Percentiles rank a stretch among this genome's conserved stretches.
Conservation (phyloP, 1,284 basidiomycete species). For the Rhodotorula sp. region DNA sequence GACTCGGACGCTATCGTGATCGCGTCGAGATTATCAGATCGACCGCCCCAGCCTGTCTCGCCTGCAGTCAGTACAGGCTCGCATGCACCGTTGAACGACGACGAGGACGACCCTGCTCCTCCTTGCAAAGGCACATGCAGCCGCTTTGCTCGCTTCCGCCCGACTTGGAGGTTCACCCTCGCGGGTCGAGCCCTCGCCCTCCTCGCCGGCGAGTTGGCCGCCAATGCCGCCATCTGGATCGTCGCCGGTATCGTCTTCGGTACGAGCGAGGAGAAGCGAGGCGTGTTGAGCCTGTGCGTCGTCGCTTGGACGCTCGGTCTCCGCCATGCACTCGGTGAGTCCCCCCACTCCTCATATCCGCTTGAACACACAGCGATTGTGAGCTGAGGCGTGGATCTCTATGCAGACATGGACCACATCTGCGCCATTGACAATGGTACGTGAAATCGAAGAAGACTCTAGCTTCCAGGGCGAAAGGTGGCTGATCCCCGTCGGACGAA, state of each 20-base stretch:
- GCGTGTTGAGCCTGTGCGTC: conserved; percentile 45
- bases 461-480: background rate
- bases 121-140: background rate
- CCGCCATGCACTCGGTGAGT: conserved; percentile 49
- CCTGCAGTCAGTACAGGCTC: background rate
- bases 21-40: too few relatives aligned
- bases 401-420: conserved; percentile 38
- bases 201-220: conserved; percentile 42
- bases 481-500: background rate
- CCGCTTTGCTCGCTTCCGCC: background rate
- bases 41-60: background rate
- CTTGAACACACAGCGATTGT: background rate
- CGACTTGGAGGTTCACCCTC: conserved; percentile 44
- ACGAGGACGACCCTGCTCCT: background rate
- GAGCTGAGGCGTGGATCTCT: conserved; percentile 17
- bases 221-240: conserved; percentile 48
- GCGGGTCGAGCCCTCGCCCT: conserved; percentile 46
- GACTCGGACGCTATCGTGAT: too few relatives aligned
- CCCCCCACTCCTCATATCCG: too few relatives aligned
- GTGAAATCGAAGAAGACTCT: background rate
- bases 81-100: background rate
- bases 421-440: conserved; percentile 39
- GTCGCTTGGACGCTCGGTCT: conserved; percentile 51
- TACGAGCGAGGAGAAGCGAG: conserved; percentile 11
- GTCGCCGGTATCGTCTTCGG: conserved; percentile 46